Percentiles rank a stretch among this genome's conserved stretches.
phyloP scores from a whole-genome alignment of 2,329 filamentous ascomycete species.

The Talaromyces sp. region DNA sequence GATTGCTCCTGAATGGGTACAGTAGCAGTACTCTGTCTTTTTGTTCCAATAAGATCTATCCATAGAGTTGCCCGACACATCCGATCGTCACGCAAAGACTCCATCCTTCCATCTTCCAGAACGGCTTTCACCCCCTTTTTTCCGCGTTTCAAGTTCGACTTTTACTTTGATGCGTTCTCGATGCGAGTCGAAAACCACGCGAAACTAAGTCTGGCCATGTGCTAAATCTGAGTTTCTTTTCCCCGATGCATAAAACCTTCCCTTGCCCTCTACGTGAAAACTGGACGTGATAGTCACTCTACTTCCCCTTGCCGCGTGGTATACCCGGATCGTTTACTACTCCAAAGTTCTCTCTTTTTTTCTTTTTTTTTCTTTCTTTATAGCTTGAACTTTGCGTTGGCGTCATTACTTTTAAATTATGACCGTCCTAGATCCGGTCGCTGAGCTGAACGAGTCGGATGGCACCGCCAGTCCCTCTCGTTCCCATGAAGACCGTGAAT shows the following conservation, averaged over 20 bases:
- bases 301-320: background rate
- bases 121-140: too few species aligned
- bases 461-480: constrained; percentile 8
- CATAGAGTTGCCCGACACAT: too few species aligned
- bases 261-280: background rate
- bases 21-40: too few species aligned
- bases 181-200: too few species aligned
- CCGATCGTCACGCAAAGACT: too few species aligned
- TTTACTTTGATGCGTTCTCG: too few species aligned
- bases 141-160: too few species aligned
- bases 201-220: too few species aligned
- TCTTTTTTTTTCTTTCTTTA: background rate
- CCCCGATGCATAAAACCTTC: background rate
- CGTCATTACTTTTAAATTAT: constrained; percentile 1
- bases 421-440: constrained; percentile 12
- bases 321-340: background rate
- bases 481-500: constrained; percentile 7
- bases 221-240: too few species aligned
- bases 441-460: constrained; percentile 12
- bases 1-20: background rate
- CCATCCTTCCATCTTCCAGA: too few species aligned
- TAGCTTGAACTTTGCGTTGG: background rate
- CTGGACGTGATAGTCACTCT: background rate
- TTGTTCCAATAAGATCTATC: too few species aligned
- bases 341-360: background rate